phyloP scores from a whole-genome alignment of 192 early-diverging fungal species.

The Fimicolochytrium jonesii region DNA sequence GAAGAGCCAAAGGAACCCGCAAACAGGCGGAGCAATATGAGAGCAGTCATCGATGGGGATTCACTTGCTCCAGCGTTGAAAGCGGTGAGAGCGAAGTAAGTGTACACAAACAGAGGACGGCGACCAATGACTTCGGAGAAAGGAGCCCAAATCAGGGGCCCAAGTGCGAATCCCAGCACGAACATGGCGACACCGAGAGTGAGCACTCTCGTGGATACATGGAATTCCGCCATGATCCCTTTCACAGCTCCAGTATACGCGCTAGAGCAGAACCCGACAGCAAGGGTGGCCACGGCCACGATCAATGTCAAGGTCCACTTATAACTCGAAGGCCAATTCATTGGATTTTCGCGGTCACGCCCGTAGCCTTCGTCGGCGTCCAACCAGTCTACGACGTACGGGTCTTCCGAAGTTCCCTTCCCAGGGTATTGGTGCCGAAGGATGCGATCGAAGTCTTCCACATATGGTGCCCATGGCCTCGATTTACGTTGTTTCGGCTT shows the following conservation, averaged over 20 bases:
- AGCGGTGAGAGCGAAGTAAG: not conserved
- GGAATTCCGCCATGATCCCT: not conserved
- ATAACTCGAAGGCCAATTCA: slow-evolving; percentile 1
- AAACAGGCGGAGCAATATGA: not conserved
- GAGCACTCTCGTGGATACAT: not conserved
- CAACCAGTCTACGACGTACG: not conserved
- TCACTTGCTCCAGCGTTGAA: slow-evolving; percentile 3
- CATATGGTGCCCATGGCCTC: not conserved
- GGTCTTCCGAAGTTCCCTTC: not conserved
- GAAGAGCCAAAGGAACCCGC: slow-evolving; percentile 2
- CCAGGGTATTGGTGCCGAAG: not conserved
- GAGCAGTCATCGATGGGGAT: not conserved
- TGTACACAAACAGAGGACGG: slow-evolving; percentile 2
- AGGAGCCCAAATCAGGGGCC: slow-evolving; percentile 1
- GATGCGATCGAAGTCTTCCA: not conserved
- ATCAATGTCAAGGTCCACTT: not conserved
- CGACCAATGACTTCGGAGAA: slow-evolving; percentile 3
- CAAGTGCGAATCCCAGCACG: not conserved
- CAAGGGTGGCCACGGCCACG: not conserved
- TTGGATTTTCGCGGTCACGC: not conserved
- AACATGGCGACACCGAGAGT: not conserved
- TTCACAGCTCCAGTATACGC: not conserved
- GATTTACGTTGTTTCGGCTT: not conserved
- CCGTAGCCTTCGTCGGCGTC: not conserved
- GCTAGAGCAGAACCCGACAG: not conserved